Evolutionary conservation across 1,284 basidiomycete species (phyloP).

Genomic region (Ceratobasidium sp.): DNA sequence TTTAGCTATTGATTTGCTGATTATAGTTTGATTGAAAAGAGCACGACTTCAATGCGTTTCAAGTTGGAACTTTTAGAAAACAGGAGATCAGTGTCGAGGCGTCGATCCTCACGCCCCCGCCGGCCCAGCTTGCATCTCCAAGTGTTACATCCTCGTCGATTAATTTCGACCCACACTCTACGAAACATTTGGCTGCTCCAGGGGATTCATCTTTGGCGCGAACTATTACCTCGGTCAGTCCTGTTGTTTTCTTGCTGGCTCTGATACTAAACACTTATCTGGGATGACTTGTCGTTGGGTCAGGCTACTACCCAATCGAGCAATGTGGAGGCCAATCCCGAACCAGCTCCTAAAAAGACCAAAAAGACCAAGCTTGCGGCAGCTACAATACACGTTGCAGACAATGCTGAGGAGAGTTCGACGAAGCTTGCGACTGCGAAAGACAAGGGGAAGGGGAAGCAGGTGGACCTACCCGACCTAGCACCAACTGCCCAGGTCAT

Average conservation of each 20-base stretch:
- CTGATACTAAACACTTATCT: not conserved
- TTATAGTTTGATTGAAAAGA: slow-evolving; percentile 26
- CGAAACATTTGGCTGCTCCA: not conserved
- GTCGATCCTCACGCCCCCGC: slow-evolving; percentile 8
- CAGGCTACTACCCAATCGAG: not conserved
- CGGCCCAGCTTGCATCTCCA: slow-evolving; percentile 29
- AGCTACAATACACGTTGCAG: no score
- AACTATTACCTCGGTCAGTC: slow-evolving; percentile 18
- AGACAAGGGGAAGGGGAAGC: slow-evolving; percentile 8
- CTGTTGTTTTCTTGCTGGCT: not conserved
- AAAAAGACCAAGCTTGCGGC: no score
- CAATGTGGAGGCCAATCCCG: no score
- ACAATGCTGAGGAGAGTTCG: no score
- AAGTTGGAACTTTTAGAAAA: slow-evolving; percentile 7
- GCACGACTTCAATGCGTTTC: slow-evolving; percentile 29
- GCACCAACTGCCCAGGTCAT: not conserved
- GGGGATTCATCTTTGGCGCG: not conserved
- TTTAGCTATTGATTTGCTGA: slow-evolving; percentile 14
- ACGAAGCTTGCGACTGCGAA: no score
- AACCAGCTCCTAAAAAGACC: no score
- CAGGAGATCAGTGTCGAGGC: slow-evolving; percentile 26
- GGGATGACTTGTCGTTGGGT: not conserved
- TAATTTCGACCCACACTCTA: slow-evolving; percentile 14
- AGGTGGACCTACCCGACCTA: not conserved
- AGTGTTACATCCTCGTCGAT: slow-evolving; percentile 28